A percentile compares a stretch with the other conserved stretches of the same genome.
phyloP scores from a whole-genome alignment of 192 early-diverging fungal species.

The Coemansia sp. region DNA sequence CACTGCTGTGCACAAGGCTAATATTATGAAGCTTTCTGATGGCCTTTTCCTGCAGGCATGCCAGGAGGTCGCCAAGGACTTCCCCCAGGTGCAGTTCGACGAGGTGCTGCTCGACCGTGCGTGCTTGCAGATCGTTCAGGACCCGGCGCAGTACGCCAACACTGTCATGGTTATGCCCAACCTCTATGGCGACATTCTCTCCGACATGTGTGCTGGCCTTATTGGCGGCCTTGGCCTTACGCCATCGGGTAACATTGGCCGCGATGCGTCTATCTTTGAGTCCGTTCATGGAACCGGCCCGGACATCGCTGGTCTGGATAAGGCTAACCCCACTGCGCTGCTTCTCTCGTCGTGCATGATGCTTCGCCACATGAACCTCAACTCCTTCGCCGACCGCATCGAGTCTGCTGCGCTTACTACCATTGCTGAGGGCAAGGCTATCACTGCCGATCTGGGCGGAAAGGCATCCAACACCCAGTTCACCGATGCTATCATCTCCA shows the following conservation, averaged over 20 bases:
- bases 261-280: slow-evolving; percentile 97
- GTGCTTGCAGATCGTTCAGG: slow-evolving; percentile 93
- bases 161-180: slow-evolving; percentile 99
- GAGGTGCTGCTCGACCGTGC: slow-evolving; percentile 92
- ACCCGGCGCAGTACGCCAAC: slow-evolving; percentile 82
- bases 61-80: slow-evolving; percentile 86
- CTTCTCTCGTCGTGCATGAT: slow-evolving; percentile 96
- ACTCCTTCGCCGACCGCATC: slow-evolving; percentile 76
- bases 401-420: slow-evolving; percentile 90
- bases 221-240: slow-evolving; percentile 98
- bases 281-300: slow-evolving; percentile 94
- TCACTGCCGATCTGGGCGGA: slow-evolving; percentile 93
- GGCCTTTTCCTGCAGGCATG: slow-evolving; percentile 95
- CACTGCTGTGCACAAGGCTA: slow-evolving; percentile 98
- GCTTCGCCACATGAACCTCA: slow-evolving; percentile 93
- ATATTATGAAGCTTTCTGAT: slow-evolving; percentile 94
- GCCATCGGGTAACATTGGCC: slow-evolving; percentile 98
- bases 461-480: slow-evolving; percentile 76
- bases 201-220: slow-evolving; percentile 95
- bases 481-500: slow-evolving; percentile 81
- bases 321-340: slow-evolving; percentile 94
- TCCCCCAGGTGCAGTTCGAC: slow-evolving; percentile 88
- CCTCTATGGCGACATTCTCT: slow-evolving; percentile 98
- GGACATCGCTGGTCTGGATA: slow-evolving; percentile 96
- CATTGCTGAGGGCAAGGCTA: slow-evolving; percentile 85